These are phyloP conservation scores for Cornus florida DNA, from an alignment of 148 eudicot genomes.

Conservation along the genomic window DNA sequence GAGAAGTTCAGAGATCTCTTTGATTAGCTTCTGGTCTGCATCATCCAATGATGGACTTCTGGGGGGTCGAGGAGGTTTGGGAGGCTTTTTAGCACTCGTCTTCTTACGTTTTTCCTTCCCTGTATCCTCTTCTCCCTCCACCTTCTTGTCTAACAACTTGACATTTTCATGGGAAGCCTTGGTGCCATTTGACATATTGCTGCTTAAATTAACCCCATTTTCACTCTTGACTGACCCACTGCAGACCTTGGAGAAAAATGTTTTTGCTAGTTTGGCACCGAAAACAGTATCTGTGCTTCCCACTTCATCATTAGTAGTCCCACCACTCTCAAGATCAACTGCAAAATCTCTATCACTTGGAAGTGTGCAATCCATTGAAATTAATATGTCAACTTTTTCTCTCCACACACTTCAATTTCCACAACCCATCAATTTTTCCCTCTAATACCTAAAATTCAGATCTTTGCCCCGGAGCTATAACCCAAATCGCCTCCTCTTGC, in stretches of 20 bases:
- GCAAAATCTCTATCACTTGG: constrained; percentile 29
- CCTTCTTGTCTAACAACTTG: constrained; percentile 31
- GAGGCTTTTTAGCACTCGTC: constrained; percentile 71
- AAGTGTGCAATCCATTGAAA: constrained; percentile 37
- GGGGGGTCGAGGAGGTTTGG: constrained; percentile 81
- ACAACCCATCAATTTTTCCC: not conserved
- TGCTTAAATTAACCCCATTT: constrained; percentile 17
- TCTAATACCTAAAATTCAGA: not conserved
- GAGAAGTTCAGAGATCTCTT: constrained; percentile 72
- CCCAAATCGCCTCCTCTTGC: not conserved
- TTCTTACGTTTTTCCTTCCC: constrained; percentile 57
- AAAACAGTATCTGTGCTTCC: constrained; percentile 12
- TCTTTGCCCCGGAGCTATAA: not conserved
- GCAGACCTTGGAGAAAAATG: constrained; percentile 12
- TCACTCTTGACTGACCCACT: constrained; percentile 27
- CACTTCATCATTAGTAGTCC: constrained; percentile 22
- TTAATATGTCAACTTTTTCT: not conserved
- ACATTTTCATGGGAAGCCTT: constrained; percentile 29
- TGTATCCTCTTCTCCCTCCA: constrained; percentile 24
- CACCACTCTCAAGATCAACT: constrained; percentile 65
- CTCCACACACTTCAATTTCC: constrained; percentile 12
- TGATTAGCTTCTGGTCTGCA: constrained; percentile 81
- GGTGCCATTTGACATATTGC: constrained; percentile 10
- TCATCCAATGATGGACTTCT: constrained; percentile 75
- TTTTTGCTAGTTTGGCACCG: constrained; percentile 11